Evolutionary conservation across 331 rosid genomes (phyloP), one percentile per base, ranked within the genome.

Genomic region (Dryas integrifolia): DNA sequence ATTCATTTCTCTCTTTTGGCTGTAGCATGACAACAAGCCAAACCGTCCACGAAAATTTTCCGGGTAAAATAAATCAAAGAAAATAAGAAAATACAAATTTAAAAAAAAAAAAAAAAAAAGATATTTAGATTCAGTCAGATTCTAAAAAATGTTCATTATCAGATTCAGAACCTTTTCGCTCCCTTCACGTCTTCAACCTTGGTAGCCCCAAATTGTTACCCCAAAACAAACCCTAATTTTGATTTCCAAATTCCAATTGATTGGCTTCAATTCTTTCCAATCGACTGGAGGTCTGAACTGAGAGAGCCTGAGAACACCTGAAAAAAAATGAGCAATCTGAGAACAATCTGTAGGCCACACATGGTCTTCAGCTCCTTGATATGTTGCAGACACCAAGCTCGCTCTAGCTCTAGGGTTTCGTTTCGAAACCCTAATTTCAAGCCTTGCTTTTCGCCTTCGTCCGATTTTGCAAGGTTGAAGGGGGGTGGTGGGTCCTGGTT

Each of bases 291-390:
- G 12, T 9, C 72, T 5, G 63, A 38, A 6, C 16, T 35, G 49
- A 16, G 26, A 62, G 41, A 47, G 62, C 24, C 43, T 58, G 62
- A 40, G 26, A 83, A 11, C 24, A 35, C 65, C 5, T 39, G 24
- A 70, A 56, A 52, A 38, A 81, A 80, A 44, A 91, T 88, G 97
- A 85, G 88, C 85, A 88, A 70, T 78, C 61, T 91, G 70, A 82
- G 82, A 81, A 76, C 89, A 16, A 77, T 64, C 0, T 87, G 88
- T 40, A 84, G 80, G 71, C 86, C 91, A 2, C 85, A 91, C 43
- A 76, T 88, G 57, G 71, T 85, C 55, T 79, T 88, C 83, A 80
- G 88, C 64, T 88, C 84, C 74, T 62, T 88, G 81, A 35, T 87
- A 0, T 72, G 67, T 72, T 87, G 87, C 83, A 84, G 88, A 72